These are phyloP conservation scores for Fomitopsis schrenkii DNA, from an alignment of 1,284 basidiomycete genomes.

Conservation along the genomic window DNA sequence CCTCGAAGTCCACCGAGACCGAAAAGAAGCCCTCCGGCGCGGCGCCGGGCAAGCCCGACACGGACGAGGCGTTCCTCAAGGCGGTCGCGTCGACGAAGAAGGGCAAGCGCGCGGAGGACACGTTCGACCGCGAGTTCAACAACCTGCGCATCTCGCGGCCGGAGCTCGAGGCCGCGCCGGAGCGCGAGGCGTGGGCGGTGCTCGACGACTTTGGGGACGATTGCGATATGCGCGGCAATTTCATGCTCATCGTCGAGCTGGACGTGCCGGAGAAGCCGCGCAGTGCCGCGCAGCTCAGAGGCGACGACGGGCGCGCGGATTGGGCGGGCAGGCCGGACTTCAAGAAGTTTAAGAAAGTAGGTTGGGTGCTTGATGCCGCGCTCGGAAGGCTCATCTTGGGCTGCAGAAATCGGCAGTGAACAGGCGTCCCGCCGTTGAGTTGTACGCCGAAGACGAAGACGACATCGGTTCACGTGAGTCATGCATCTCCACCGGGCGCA, in stretches of 20 bases:
- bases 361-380: conserved; percentile 12
- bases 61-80: conserved; percentile 63
- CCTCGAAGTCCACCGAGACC: too few species aligned
- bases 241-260: conserved; percentile 80
- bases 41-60: conserved; percentile 41
- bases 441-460: conserved; percentile 52
- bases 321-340: conserved; percentile 71
- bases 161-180: conserved; percentile 34
- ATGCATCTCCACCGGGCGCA: neutral
- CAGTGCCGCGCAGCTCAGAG: conserved; percentile 11
- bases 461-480: conserved; percentile 49
- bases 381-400: neutral
- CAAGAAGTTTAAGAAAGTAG: conserved; percentile 84
- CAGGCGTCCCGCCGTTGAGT: conserved; percentile 40
- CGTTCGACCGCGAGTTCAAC: conserved; percentile 84
- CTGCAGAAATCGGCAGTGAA: conserved; percentile 29
- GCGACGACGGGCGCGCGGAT: conserved; percentile 27
- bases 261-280: conserved; percentile 41
- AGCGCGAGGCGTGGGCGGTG: conserved; percentile 57
- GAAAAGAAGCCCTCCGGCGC: too few species aligned
- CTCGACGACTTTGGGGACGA: conserved; percentile 66
- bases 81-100: conserved; percentile 71
- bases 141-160: conserved; percentile 75
- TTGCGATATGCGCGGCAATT: conserved; percentile 68
- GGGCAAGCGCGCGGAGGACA: conserved; percentile 68